phyloP scores from a whole-genome alignment of 2,329 filamentous ascomycete genomes.

The Annulohypoxylon truncatum region DNA sequence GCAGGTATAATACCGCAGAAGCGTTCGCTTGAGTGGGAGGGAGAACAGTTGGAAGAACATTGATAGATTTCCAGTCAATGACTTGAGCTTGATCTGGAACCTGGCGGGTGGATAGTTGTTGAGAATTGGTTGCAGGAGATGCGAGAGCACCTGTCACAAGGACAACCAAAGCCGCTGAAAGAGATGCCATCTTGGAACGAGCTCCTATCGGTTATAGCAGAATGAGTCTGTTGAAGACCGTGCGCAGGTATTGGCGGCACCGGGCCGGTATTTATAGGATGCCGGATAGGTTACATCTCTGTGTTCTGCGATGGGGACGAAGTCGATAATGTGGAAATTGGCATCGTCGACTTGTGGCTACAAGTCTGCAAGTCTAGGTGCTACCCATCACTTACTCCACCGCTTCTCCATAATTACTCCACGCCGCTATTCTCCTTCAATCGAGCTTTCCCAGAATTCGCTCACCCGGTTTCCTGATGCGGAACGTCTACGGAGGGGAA shows the following conservation, averaged over 20 bases:
- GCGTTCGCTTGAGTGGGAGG: slow-evolving; percentile 54
- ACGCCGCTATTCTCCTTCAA: neutral
- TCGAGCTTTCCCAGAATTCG: slow-evolving; percentile 2
- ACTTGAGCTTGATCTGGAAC: slow-evolving; percentile 55
- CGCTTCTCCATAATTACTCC: slow-evolving; percentile 4
- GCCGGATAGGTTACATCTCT: slow-evolving; percentile 2
- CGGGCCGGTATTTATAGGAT: slow-evolving; percentile 10
- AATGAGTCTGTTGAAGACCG: neutral
- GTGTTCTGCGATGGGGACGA: neutral
- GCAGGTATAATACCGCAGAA: slow-evolving; percentile 47
- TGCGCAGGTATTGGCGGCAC: neutral
- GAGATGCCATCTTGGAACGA: slow-evolving; percentile 40
- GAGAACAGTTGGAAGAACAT: slow-evolving; percentile 54
- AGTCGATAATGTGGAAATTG: slow-evolving; percentile 13
- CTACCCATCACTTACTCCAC: neutral
- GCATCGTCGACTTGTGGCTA: neutral
- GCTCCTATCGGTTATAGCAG: neutral
- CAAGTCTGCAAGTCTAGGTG: neutral
- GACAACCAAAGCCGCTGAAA: slow-evolving; percentile 32
- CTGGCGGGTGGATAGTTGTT: slow-evolving; percentile 24
- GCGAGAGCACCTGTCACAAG: slow-evolving; percentile 35
- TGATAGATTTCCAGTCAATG: slow-evolving; percentile 59
- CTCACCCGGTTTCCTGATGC: neutral
- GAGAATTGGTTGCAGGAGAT: slow-evolving; percentile 2
- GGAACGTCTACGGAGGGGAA: neutral